phyloP scores from a whole-genome alignment of 139 green algal genomes.

The Penium margaritaceum region DNA sequence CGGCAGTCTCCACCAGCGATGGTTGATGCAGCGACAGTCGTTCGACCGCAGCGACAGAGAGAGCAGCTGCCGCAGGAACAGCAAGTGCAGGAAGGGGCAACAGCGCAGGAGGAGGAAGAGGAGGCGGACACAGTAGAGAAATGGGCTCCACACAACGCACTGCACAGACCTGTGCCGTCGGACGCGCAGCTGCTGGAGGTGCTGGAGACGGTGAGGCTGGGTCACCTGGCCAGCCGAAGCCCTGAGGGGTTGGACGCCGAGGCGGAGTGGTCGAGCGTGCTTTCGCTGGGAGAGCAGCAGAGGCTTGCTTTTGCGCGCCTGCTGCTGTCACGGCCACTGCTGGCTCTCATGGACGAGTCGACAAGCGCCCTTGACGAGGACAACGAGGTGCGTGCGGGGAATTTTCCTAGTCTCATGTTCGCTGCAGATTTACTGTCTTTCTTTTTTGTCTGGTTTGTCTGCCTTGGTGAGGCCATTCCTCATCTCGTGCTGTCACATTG shows the following conservation, averaged over 20 bases:
- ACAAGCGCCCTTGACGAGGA: slow-evolving; percentile 77
- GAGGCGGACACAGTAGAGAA: too few species aligned
- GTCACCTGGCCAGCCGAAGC: slow-evolving; percentile 53
- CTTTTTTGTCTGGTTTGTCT: too few species aligned
- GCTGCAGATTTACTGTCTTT: too few species aligned
- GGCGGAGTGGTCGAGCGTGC: slow-evolving; percentile 70
- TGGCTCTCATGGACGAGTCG: slow-evolving; percentile 90
- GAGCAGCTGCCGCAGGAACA: too few species aligned
- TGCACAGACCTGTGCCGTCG: slow-evolving; percentile 21
- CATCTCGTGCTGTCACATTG: too few species aligned
- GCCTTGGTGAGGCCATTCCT: too few species aligned
- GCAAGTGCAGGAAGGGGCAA: too few species aligned
- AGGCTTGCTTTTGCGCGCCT: slow-evolving; percentile 86
- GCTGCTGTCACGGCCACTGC: slow-evolving; percentile 62
- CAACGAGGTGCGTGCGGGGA: slow-evolving; percentile 68
- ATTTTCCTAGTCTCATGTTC: too few species aligned
- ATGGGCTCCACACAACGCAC: background rate
- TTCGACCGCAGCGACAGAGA: too few species aligned
- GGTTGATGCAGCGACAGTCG: too few species aligned
- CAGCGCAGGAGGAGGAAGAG: too few species aligned
- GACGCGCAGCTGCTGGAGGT: slow-evolving; percentile 60
- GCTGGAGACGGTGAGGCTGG: slow-evolving; percentile 36
- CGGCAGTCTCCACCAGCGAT: too few species aligned
- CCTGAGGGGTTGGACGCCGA: slow-evolving; percentile 32
- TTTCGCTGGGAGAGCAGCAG: slow-evolving; percentile 95